phyloP scores from a whole-genome alignment of 306 rosid species.

The Quillaja saponaria region DNA sequence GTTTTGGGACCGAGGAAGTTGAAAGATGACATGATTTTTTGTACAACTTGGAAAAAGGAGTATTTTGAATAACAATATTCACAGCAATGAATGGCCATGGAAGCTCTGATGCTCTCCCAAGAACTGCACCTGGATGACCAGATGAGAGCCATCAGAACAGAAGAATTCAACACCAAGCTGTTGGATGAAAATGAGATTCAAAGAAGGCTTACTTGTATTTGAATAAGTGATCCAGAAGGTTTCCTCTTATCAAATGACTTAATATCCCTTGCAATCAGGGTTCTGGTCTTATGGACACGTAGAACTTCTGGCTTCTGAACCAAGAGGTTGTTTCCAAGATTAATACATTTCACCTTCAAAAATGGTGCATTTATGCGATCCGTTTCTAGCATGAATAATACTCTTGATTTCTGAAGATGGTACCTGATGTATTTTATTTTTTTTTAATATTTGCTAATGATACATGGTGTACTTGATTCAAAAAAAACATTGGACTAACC shows the following conservation, averaged over 20 bases:
- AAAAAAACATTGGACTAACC: too few species aligned
- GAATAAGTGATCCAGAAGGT: conserved; percentile 92
- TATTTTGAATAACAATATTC: conserved; percentile 28
- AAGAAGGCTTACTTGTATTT: conserved; percentile 43
- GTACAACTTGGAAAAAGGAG: conserved; percentile 66
- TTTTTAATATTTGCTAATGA: too few species aligned
- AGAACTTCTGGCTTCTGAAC: conserved; percentile 23
- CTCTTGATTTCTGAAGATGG: too few species aligned
- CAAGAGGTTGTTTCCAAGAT: conserved; percentile 19
- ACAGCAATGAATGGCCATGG: conserved; percentile 65
- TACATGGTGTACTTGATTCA: too few species aligned
- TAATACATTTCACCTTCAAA: too few species aligned
- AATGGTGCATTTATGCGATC: too few species aligned
- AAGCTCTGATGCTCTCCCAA: conserved; percentile 86
- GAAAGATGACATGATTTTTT: conserved; percentile 61
- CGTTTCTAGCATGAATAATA: too few species aligned
- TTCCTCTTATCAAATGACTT: conserved; percentile 86
- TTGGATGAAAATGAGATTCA: conserved; percentile 26
- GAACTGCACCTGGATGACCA: conserved; percentile 65
- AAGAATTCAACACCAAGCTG: conserved; percentile 34
- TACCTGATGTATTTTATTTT: too few species aligned
- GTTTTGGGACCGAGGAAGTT: conserved; percentile 73
- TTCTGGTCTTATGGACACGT: conserved; percentile 61
- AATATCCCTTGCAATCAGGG: conserved; percentile 80
- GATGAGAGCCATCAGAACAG: conserved; percentile 46